Conservation (phyloP, 331 rosid species). For the Pyrus hybrid region DNA sequence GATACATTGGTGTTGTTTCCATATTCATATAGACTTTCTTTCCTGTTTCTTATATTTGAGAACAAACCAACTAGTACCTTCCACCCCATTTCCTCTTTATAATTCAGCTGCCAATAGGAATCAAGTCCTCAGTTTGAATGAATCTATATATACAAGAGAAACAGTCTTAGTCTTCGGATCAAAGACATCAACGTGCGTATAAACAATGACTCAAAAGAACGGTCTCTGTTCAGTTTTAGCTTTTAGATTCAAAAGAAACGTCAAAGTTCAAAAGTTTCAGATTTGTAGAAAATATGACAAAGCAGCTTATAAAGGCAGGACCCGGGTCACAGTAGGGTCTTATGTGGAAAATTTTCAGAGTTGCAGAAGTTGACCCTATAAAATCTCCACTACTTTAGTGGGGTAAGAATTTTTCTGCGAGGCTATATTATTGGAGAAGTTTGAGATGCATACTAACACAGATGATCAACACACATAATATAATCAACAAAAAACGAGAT, state of each 20-base stretch:
- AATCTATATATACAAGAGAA: background rate
- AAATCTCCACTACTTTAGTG: background rate
- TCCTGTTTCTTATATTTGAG: background rate
- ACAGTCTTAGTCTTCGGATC: background rate
- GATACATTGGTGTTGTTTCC: no score
- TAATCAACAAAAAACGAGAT: background rate
- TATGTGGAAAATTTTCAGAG: background rate
- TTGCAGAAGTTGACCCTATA: background rate
- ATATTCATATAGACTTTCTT: background rate
- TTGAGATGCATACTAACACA: background rate
- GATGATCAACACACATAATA: background rate
- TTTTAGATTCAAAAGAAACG: background rate
- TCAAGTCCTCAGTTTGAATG: no score
- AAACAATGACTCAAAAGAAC: background rate
- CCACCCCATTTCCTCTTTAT: background rate
- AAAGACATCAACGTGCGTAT: background rate
- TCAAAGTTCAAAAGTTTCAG: background rate
- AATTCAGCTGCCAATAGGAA: background rate
- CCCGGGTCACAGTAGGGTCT: background rate
- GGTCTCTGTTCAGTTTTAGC: background rate
- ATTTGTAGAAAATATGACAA: background rate
- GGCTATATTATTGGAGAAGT: background rate
- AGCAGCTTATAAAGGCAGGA: background rate
- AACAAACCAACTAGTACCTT: background rate
- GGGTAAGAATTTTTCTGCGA: background rate